phyloP scores from a whole-genome alignment of 2,329 filamentous ascomycete species.

The Trichoderma sp. region DNA sequence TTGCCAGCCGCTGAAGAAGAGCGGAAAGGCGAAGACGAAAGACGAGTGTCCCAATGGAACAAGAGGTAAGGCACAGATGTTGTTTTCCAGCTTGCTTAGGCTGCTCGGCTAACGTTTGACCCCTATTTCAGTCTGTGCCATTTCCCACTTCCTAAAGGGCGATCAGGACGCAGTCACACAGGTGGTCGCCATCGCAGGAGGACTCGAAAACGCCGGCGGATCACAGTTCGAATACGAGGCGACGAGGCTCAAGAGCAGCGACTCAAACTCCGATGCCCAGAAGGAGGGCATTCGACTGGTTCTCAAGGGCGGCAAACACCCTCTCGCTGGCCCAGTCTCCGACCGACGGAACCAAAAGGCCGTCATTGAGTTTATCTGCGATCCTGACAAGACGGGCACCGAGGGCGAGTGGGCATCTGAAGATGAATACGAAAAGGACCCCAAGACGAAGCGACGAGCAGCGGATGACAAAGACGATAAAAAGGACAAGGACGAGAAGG shows the following conservation, averaged over 20 bases:
- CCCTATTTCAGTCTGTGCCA: constrained; percentile 59
- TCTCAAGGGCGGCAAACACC: constrained; percentile 63
- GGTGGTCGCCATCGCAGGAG: constrained; percentile 75
- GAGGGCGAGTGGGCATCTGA: constrained; percentile 68
- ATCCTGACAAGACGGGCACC: constrained; percentile 69
- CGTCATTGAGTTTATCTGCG: constrained; percentile 84
- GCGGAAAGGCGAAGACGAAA: constrained; percentile 56
- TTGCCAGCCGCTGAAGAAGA: constrained; percentile 68
- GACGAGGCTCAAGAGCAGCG: constrained; percentile 66
- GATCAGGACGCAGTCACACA: constrained; percentile 54
- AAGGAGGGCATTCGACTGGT: constrained; percentile 74
- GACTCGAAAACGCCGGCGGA: constrained; percentile 63
- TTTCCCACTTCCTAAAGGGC: constrained; percentile 61
- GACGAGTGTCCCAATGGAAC: constrained; percentile 71
- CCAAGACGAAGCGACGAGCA: constrained; percentile 29
- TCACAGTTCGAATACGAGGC: constrained; percentile 66
- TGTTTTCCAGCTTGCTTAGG: background rate
- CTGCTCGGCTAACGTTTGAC: background rate
- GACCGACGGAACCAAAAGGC: constrained; percentile 68
- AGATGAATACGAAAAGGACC: constrained; percentile 47
- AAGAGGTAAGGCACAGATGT: constrained; percentile 56
- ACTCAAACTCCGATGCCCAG: constrained; percentile 65
- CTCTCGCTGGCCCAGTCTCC: constrained; percentile 53
- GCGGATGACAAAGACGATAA: constrained; percentile 38
- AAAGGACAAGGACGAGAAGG: constrained; percentile 37